A percentile compares a stretch with the other conserved stretches of the same genome.
These are phyloP conservation scores for Exophiala sideris DNA, from an alignment of 2,329 filamentous ascomycete genomes.

Conservation along the genomic window DNA sequence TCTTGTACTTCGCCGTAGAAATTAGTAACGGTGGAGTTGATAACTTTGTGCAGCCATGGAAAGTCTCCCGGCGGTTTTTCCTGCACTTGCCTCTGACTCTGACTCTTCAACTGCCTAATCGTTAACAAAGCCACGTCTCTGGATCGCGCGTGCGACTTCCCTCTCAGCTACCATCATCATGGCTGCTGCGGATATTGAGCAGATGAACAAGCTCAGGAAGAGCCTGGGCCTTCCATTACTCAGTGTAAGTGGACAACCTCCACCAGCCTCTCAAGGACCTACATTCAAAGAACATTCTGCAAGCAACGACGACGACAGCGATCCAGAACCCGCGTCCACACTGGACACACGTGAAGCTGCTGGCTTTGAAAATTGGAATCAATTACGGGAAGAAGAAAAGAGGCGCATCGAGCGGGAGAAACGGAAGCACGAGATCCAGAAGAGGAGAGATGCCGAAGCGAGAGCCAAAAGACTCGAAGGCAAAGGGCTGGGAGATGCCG, in stretches of 20 bases:
- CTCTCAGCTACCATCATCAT: constrained; percentile 16
- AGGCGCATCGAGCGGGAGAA: constrained; percentile 65
- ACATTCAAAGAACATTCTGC: constrained; percentile 50
- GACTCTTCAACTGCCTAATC: not conserved
- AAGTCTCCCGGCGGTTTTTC: too few species aligned
- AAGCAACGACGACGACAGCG: constrained; percentile 42
- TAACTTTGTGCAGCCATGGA: too few species aligned
- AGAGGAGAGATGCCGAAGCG: constrained; percentile 78
- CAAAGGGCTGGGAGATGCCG: constrained; percentile 74
- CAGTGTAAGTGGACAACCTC: constrained; percentile 26
- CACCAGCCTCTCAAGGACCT: constrained; percentile 42
- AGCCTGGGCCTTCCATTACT: constrained; percentile 28
- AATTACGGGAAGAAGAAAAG: constrained; percentile 66
- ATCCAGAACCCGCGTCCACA: constrained; percentile 74
- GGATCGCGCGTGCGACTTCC: not conserved
- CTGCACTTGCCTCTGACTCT: not conserved
- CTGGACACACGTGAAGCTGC: constrained; percentile 62
- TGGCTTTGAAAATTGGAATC: constrained; percentile 51
- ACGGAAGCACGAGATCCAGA: constrained; percentile 78
- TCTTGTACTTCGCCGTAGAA: too few species aligned
- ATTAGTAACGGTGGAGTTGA: too few species aligned
- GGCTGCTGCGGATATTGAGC: constrained; percentile 27
- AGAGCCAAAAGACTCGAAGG: constrained; percentile 74
- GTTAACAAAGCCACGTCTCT: too few species aligned
- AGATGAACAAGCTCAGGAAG: constrained; percentile 32